Conservation (phyloP, 2,329 filamentous ascomycete species). For the Bimuria novae-zelandiae region DNA sequence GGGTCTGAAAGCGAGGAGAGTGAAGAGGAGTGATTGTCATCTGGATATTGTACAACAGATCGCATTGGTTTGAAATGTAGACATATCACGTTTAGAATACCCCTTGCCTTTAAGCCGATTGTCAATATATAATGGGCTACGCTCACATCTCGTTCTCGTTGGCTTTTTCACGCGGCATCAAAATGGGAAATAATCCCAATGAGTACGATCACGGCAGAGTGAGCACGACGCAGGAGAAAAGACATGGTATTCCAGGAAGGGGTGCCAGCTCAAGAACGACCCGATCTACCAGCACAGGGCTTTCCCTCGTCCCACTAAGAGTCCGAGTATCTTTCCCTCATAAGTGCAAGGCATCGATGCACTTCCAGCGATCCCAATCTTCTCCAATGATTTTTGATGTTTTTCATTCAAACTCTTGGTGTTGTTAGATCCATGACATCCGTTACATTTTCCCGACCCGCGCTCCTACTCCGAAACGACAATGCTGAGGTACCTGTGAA, state of each 20-base stretch:
- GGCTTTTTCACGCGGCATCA: too few relatives aligned
- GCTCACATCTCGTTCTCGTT: not conserved
- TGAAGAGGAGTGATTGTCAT: slow-evolving; percentile 50
- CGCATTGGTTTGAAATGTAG: not conserved
- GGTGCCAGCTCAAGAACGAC: slow-evolving; percentile 88
- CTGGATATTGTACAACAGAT: not conserved
- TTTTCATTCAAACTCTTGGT: slow-evolving; percentile 14
- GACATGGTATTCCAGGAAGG: slow-evolving; percentile 47
- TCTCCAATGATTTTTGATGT: slow-evolving; percentile 20
- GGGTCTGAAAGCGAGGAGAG: slow-evolving; percentile 50
- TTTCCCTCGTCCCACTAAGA: slow-evolving; percentile 74
- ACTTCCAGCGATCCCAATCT: slow-evolving; percentile 25
- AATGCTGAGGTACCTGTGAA: slow-evolving; percentile 24
- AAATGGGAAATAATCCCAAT: too few relatives aligned
- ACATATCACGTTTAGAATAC: not conserved
- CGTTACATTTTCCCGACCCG: slow-evolving; percentile 25
- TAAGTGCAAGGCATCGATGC: slow-evolving; percentile 70
- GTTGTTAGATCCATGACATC: slow-evolving; percentile 23
- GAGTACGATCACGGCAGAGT: too few relatives aligned
- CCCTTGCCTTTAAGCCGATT: not conserved
- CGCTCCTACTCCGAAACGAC: slow-evolving; percentile 38
- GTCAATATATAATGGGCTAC: not conserved
- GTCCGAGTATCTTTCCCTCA: slow-evolving; percentile 98
- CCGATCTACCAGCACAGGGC: slow-evolving; percentile 86
- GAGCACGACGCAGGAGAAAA: not conserved